Conservation (phyloP, 2,329 filamentous ascomycete species). For the Aspergillus hortae region DNA sequence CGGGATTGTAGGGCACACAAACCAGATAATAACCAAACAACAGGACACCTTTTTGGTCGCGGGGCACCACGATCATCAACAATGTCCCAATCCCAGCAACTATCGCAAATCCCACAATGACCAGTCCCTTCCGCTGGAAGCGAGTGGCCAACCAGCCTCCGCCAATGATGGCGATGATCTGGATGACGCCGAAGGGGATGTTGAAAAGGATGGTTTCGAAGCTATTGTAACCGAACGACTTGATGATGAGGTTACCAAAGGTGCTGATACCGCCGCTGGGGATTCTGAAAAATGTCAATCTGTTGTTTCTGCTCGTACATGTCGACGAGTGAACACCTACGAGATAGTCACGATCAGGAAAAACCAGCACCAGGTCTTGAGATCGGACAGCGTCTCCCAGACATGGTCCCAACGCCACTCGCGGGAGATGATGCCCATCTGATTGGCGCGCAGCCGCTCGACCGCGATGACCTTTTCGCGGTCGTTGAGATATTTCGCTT, state of each 20-base stretch:
- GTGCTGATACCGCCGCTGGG: conserved; percentile 37
- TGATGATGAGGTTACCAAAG: conserved; percentile 41
- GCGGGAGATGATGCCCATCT: conserved; percentile 52
- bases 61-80: conserved; percentile 48
- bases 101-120: conserved; percentile 39
- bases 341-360: conserved; percentile 23
- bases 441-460: conserved; percentile 53
- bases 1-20: not conserved
- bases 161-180: conserved; percentile 34
- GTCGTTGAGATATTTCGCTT: conserved; percentile 48
- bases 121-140: conserved; percentile 43
- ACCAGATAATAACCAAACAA: conserved; percentile 53
- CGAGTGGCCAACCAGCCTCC: conserved; percentile 40
- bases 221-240: conserved; percentile 39
- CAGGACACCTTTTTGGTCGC: conserved; percentile 46
- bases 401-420: conserved; percentile 53
- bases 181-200: conserved; percentile 39
- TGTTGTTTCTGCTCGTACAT: not conserved
- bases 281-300: conserved; percentile 22
- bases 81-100: conserved; percentile 43
- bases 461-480: conserved; percentile 53
- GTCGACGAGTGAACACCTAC: conserved; percentile 8
- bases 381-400: conserved; percentile 26
- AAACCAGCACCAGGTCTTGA: conserved; percentile 38
- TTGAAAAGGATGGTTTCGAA: conserved; percentile 43